Evolutionary conservation across 2,329 filamentous ascomycete species (phyloP), one percentile per base, ranked within the genome.

Genomic region (Cytospora paraplurivora): DNA sequence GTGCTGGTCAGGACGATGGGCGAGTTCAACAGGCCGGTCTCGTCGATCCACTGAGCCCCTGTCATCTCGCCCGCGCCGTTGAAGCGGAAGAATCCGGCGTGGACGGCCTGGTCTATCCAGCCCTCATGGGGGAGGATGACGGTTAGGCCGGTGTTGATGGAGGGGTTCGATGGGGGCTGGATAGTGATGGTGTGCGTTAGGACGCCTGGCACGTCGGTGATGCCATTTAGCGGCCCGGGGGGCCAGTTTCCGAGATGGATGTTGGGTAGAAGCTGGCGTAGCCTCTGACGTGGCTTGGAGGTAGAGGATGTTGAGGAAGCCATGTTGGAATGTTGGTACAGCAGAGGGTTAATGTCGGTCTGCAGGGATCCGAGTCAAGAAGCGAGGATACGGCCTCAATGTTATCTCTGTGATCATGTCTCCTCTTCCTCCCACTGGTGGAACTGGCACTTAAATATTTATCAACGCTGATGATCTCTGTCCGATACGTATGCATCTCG

Each of bases 51-150:
- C 68, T 88, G 83, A 11, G 76, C 77, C 2, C 85, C 85, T 0
- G 86, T 88, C 76, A 88, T 77, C 72, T 88, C 85, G 50, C 87
- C 86, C 53, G 81, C 82, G 61, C 86, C 86, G 68, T 89, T 89
- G 76, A 89, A 87, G 65, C 81, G 79, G 73, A 87, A 88, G 55
- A 83, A 69, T n/a, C 78, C 78, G 4, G 81, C 78, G 54, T 82
- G 79, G 60, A 77, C 79, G 49, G 78, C 78, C 11, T 77, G 74
- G 52, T 75, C 65, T 69, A 76, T 75, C 80, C 81, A 83, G 54
- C 79, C 71, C 5, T 68, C 52, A 12, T 80, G 77, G 0, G 81
- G 80, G 0, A 83, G 69, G 59, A 84, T 80, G 44, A 78, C 76
- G 1, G 82, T 84, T 12, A 83, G 75, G 56, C 82, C 81, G 0